Evolutionary conservation across 1,284 basidiomycete species (phyloP), one percentile per base, ranked within the genome.

Genomic region (Schizophyllum commune): DNA sequence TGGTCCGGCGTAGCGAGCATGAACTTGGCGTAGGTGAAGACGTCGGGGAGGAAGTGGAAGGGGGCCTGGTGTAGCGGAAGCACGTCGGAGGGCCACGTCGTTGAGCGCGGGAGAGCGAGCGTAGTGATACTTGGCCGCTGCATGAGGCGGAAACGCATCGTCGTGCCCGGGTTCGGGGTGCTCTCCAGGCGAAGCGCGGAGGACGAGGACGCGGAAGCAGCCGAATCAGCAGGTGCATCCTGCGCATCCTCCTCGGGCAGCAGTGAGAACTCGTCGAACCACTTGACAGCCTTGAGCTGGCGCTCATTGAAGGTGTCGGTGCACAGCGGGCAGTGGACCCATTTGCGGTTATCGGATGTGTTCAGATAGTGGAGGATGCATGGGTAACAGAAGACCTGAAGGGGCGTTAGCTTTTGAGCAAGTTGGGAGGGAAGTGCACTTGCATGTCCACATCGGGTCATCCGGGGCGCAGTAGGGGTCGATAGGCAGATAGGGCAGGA

Each of bases 361-460:
- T 83, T 89, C 68, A 98, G 83, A 71, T 96, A 97, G 73, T 97
- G 96, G 54, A 98, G 77, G 59, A 96, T 91, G 74, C 94, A 97
- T 8, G 92, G 89, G 71, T 89, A 94, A 73, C 94, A 95, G 73
- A 87, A 96, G 56, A 93, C 85, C 91, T 93, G 67, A 56, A 65
- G 63, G 68, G 65, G 62, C 56, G 58, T 56, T 52, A 58, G 60
- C 56, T 34, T 34, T 47, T 52, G 57, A 61, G 58, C 53, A 52
- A 58, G 60, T 61, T 53, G 62, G 33, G 64, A 65, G 60, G 32
- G 59, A 59, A 58, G 64, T 32, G 64, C 21, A 86, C 92, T 75
- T 69, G 96, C 94, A 82, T 98, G 96, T 62, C 95, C 96, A 68
- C 95, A 98, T 78, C 93, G 94, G 56, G 95, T 98, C 92, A 98